Evolutionary conservation across 2,329 filamentous ascomycete species (phyloP), one percentile per base, ranked within the genome.

Genomic region (Seiridium unicorne): DNA sequence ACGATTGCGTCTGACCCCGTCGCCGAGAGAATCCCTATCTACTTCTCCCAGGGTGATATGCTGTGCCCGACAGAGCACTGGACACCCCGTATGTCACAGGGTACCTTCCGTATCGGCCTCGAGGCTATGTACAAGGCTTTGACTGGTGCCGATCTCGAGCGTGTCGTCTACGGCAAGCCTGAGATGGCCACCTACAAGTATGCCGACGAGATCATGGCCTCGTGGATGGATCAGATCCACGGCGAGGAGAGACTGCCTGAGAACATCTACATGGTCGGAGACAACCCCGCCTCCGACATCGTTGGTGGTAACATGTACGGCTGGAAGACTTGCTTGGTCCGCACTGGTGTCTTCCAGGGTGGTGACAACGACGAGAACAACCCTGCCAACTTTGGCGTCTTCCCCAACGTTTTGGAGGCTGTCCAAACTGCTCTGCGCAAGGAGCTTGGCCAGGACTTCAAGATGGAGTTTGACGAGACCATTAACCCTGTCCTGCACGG

Each of bases 251-350:
- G 77, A 62, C 78, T 91, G 47, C 88, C 88, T 3, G 73, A 84
- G 72, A 89, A 90, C 76, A 81, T 91, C 73, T 91, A 91, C 81
- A 91, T 91, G 89, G 79, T 91, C 59, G 89, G 89, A 65, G 89
- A 91, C 75, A 91, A 91, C 78, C 89, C 88, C 5, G 86, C 86
- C 34, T 89, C 86, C 34, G 89, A 91, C 71, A 91, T 91, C 69
- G 81, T 89, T 64, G 89, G 89, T 63, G 89, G 89, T 63, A 92
- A 92, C 81, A 89, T 88, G 83, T 91, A 92, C 74, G 88, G 88
- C 62, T 92, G 89, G 90, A 92, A 92, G 77, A 92, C 89, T 3
- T 92, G 89, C 70, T 77, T 92, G 58, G 89, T 92, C 60, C 85
- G 89, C 70, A 92, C 89, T 0, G 90, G 90, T 76, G 89, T 92